Base-by-base conservation (phyloP, 2,329 filamentous ascomycete genomes). In the Neoarthrinium moseri region DNA sequence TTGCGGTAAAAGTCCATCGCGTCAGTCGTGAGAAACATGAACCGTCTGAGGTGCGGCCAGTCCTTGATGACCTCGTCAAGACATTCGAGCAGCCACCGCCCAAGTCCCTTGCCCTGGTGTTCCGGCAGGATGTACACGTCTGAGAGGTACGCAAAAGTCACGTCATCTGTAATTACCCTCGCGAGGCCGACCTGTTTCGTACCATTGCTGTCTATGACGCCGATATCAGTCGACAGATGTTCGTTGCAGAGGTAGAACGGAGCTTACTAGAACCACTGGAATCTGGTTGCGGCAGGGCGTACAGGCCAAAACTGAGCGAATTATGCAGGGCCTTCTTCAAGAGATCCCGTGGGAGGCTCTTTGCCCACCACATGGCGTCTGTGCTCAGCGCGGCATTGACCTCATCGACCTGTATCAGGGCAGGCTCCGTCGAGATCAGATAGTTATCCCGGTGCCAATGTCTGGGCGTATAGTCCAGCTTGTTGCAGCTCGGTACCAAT, bases 161-260 rank as follows among this genome's bases (percentile, higher is more conserved):
- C 74, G 56, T 79, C 77, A 63, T 90, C 87, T 7, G 86, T 90
- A 42, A 89, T 69, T n/a, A 87, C 63, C 26, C 86, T 73, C 2
- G 75, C 77, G 46, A 84, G 72, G 1, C 82, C 83, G 39, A 86
- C 69, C 37, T 59, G 56, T 22, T 37, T 51, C 11, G 52, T 54
- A 37, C 40, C 41, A n/a, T 45, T 46, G 44, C 57, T 51, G 23
- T 54, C 58, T 59, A 15, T 24, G 42, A 27, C 22, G 27, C 7
- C 7, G 39, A 37, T 45, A 52, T 26, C 45, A 47, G 29, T 49
- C 46, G 20, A 27, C 17, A 8, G 33, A 15, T 11, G 33, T 29
- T 29, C 8, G 26, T 29, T 29, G 11, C 21, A 23, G n/a, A n/a
- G n/a, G n/a, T n/a, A 18, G 8, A 13, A 26, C 8, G 7, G 17